Conservation (phyloP, 257 asterid genomes). For the Catharanthus roseus region DNA sequence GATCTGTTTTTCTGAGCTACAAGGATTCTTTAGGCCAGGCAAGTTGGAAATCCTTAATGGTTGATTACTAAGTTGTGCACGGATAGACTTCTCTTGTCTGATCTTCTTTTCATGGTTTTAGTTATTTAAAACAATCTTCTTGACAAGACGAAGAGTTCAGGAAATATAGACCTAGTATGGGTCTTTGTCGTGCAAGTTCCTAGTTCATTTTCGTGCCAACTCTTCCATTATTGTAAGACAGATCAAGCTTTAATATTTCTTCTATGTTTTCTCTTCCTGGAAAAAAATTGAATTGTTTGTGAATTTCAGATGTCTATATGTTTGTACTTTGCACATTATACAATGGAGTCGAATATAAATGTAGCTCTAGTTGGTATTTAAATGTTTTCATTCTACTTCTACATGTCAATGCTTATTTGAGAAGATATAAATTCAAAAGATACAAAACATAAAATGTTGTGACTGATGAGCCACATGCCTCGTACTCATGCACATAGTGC, state of each 20-base stretch:
- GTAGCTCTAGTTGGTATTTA: too few species aligned
- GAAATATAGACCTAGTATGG: neutral
- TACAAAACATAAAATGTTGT: too few species aligned
- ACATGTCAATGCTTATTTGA: neutral
- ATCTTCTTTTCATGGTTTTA: neutral
- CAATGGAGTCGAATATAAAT: too few species aligned
- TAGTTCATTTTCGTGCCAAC: neutral
- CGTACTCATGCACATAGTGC: neutral
- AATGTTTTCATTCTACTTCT: neutral
- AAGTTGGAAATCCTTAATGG: slow-evolving; percentile 22
- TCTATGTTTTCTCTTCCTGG: neutral
- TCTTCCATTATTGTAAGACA: neutral
- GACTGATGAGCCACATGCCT: neutral
- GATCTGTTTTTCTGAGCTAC: slow-evolving; percentile 67
- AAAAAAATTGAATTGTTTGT: too few species aligned
- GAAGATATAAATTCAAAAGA: neutral
- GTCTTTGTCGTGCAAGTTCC: neutral
- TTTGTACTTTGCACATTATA: too few species aligned
- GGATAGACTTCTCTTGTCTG: neutral
- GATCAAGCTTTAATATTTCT: neutral
- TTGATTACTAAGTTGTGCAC: neutral
- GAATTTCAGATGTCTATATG: too few species aligned
- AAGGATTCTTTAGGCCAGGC: slow-evolving; percentile 64
- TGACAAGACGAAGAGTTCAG: slow-evolving; percentile 1
- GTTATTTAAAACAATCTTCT: neutral